Conservation (phyloP, 176 grass and related monocot species). For the Lolium multiflorum region DNA sequence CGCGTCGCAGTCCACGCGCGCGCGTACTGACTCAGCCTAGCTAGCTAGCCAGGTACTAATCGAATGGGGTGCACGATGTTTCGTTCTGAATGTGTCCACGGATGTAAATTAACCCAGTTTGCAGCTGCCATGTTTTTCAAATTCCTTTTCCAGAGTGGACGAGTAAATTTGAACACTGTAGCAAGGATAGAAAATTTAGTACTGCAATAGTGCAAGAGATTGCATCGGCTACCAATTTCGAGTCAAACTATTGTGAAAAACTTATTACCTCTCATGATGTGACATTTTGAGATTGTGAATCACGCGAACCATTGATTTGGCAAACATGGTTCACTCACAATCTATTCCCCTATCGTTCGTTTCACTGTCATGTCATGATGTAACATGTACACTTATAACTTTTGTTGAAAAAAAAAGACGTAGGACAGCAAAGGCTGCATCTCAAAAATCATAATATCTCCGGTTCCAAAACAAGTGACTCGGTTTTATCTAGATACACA, state of each 20-base stretch:
- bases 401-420: too few species aligned
- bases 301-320: background rate
- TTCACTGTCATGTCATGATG: too few species aligned
- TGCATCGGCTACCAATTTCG: background rate
- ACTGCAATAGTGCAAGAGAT: background rate
- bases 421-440: too few species aligned
- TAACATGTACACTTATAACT: too few species aligned
- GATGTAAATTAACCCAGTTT: background rate
- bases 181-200: too few species aligned
- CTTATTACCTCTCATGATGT: background rate
- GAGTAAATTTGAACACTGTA: background rate
- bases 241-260: background rate
- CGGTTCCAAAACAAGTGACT: too few species aligned
- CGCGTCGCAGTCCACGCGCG: constrained; percentile 18
- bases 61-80: background rate
- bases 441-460: too few species aligned
- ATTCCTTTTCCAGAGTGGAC: background rate
- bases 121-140: background rate
- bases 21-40: background rate
- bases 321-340: too few species aligned
- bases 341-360: too few species aligned
- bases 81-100: background rate
- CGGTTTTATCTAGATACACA: too few species aligned
- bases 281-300: background rate
- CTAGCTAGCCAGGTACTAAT: background rate